phyloP scores from a whole-genome alignment of 805 yeast genomes.

The Candida loeiensis region DNA sequence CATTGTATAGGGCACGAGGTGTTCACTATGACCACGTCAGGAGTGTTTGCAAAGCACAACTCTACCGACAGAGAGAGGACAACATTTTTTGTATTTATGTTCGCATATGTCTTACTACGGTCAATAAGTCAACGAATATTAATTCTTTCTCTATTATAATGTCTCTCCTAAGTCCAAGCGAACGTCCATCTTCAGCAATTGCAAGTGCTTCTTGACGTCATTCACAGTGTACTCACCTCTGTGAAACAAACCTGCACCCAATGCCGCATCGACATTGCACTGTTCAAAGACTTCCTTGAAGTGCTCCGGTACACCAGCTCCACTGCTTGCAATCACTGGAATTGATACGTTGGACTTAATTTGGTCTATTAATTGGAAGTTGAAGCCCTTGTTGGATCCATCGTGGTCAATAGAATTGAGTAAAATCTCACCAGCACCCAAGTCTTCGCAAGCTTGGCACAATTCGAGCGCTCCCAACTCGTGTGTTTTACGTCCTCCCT shows the following conservation, averaged over 20 bases:
- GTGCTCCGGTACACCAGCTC: slow-evolving; percentile 93
- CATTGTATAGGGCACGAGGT: too few relatives aligned
- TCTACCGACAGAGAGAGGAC: neutral
- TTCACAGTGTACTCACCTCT: slow-evolving; percentile 87
- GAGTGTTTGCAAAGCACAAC: too few relatives aligned
- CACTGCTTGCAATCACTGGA: slow-evolving; percentile 97
- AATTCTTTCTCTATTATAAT: neutral
- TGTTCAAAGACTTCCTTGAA: slow-evolving; percentile 78
- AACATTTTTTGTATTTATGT: neutral
- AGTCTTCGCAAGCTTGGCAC: slow-evolving; percentile 79
- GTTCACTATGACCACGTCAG: too few relatives aligned
- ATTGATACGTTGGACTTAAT: slow-evolving; percentile 73
- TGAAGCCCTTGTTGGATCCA: slow-evolving; percentile 93
- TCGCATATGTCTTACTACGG: neutral
- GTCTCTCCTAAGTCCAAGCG: slow-evolving; percentile 48
- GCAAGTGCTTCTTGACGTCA: slow-evolving; percentile 71
- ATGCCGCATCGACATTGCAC: slow-evolving; percentile 90
- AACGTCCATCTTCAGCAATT: slow-evolving; percentile 55
- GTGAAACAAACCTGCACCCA: slow-evolving; percentile 99
- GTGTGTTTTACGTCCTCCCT: slow-evolving; percentile 87
- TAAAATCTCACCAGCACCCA: slow-evolving; percentile 95
- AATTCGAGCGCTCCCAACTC: slow-evolving; percentile 91
- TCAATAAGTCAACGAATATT: neutral
- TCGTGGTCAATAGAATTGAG: slow-evolving; percentile 95
- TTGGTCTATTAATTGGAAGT: slow-evolving; percentile 76